Evolutionary conservation across 1,284 basidiomycete genomes (phyloP), one percentile per base, ranked within the genome.

Genomic region (Cryptococcus sp.): DNA sequence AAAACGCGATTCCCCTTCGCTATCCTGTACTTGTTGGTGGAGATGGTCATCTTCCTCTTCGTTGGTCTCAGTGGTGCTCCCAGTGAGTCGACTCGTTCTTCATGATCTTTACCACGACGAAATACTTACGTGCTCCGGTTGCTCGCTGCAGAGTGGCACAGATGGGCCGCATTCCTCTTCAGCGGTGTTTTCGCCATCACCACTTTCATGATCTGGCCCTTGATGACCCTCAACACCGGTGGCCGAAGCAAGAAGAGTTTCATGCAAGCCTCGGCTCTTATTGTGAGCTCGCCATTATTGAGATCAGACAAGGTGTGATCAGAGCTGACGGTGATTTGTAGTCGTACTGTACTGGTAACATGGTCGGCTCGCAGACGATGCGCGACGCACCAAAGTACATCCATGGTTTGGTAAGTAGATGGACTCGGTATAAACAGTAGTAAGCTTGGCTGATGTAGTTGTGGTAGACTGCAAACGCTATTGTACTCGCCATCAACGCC

Each of bases 191-290:
- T 62, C 39, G 60, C 64, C 5, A 52, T 63, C 46, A 39, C 64
- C 10, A 65, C 66, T 3, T 71, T 73, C 60, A 47, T 68, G n/a
- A 39, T 67, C 25, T 71, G 70, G 71, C 61, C 71, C 1, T 63
- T 73, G 38, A 61, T 73, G 53, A 53, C 61, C 8, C 43, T 67
- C 57, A 73, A 73, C 52, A 60, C 64, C 30, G 69, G 65, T 16
- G 69, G 69, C 0, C 61, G 69, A 35, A 71, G 67, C 50, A 71
- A 71, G 60, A 71, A 71, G 58, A 48, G 63, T 1, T 67, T 65
- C 56, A 60, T 66, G 49, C 55, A 57, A 23, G 65, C 54, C 15
- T 55, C 48, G 0, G 57, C 22, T 11, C 56, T 65, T 8, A 55
- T 67, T 47, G 53, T 55, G n/a, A 57, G 58, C 55, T n/a, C 27